Evolutionary conservation across 2,329 filamentous ascomycete genomes (phyloP).

Genomic region (Colletotrichum karsti): DNA sequence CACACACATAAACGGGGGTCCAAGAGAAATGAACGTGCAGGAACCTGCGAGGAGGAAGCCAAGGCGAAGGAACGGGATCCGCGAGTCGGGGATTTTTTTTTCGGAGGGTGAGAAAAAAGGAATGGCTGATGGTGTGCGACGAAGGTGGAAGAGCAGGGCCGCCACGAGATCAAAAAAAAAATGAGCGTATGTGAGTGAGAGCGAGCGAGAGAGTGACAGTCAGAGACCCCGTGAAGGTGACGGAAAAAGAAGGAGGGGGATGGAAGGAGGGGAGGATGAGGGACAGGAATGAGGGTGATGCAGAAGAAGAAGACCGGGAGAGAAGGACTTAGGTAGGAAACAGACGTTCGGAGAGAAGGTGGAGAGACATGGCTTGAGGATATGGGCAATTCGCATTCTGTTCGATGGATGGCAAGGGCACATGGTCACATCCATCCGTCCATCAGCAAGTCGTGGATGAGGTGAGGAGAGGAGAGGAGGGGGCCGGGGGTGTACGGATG

Average conservation of each 20-base stretch:
- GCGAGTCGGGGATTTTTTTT: neutral
- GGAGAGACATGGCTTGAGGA: slow-evolving; percentile 26
- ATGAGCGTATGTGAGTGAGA: neutral
- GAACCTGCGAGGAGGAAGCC: slow-evolving; percentile 10
- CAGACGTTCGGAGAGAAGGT: neutral
- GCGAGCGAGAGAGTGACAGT: slow-evolving; percentile 21
- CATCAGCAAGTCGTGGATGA: no score
- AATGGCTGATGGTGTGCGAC: slow-evolving; percentile 27
- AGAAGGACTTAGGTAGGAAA: slow-evolving; percentile 6
- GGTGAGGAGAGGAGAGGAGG: neutral
- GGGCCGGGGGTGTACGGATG: no score
- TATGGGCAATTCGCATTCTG: slow-evolving; percentile 26
- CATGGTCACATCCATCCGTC: no score
- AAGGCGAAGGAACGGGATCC: slow-evolving; percentile 25
- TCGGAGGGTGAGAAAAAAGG: neutral
- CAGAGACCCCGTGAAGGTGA: slow-evolving; percentile 25
- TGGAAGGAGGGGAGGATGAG: slow-evolving; percentile 24
- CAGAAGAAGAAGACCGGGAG: slow-evolving; percentile 14
- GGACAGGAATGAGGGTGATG: slow-evolving; percentile 27
- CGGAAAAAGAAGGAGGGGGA: slow-evolving; percentile 12
- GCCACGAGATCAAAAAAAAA: slow-evolving; percentile 2
- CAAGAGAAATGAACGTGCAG: slow-evolving; percentile 23
- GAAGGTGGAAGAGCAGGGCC: slow-evolving; percentile 5
- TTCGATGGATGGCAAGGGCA: neutral
- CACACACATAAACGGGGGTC: slow-evolving; percentile 25